A percentile compares a stretch with the other conserved stretches of the same genome.
These are phyloP conservation scores for Amphicarpaea edgeworthii DNA, from an alignment of 306 rosid species.

Conservation along the genomic window DNA sequence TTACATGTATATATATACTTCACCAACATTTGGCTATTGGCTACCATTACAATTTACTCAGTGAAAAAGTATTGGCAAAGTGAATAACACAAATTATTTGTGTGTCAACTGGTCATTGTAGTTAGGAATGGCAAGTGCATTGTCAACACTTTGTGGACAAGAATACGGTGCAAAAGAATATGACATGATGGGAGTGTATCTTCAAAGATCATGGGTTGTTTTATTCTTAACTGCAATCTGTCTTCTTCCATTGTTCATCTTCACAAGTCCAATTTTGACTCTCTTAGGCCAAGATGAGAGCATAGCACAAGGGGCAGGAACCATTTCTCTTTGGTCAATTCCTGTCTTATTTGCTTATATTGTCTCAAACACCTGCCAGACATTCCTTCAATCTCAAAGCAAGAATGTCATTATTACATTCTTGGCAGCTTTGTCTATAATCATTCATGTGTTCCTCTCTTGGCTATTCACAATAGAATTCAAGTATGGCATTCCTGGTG, in stretches of 20 bases:
- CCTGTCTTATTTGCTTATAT: conserved; percentile 45
- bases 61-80: not conserved
- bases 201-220: conserved; percentile 62
- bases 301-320: conserved; percentile 48
- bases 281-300: conserved; percentile 43
- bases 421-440: conserved; percentile 50
- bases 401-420: conserved; percentile 55
- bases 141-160: conserved; percentile 65
- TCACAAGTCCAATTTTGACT: conserved; percentile 50
- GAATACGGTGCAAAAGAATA: conserved; percentile 62
- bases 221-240: conserved; percentile 30
- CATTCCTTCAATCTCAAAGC: conserved; percentile 61
- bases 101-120: not conserved
- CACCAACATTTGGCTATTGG: not conserved
- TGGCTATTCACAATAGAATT: conserved; percentile 49
- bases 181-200: conserved; percentile 60
- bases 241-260: conserved; percentile 53
- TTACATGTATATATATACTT: too few relatives aligned
- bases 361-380: conserved; percentile 51
- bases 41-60: not conserved
- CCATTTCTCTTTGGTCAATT: conserved; percentile 48
- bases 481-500: conserved; percentile 53
- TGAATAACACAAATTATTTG: not conserved
- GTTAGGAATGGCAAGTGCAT: conserved; percentile 64
- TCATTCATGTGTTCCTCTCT: conserved; percentile 43